Percentiles rank a stretch among this genome's conserved stretches.
These are phyloP conservation scores for Trypanosoma brucei DNA, from an alignment of 208 protist genomes.

Conservation along the genomic window DNA sequence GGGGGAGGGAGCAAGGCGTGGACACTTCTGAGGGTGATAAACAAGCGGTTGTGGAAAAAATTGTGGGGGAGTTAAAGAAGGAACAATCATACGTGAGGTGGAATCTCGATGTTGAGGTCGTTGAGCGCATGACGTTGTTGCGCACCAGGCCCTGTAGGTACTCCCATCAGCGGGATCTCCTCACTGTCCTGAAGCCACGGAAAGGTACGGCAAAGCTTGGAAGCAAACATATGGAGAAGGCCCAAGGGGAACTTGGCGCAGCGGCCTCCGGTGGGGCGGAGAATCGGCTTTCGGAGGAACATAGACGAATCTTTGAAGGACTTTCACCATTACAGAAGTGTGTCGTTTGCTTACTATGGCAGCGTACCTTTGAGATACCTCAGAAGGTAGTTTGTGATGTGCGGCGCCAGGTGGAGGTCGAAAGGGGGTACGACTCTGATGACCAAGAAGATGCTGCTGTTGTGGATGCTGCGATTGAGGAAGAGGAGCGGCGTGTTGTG, in stretches of 20 bases:
- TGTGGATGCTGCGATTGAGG: slow-evolving; percentile 29
- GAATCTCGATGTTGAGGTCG: slow-evolving; percentile 68
- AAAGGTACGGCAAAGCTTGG: slow-evolving; percentile 1
- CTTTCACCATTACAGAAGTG: slow-evolving; percentile 63
- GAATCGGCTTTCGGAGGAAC: slow-evolving; percentile 21
- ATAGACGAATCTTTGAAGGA: slow-evolving; percentile 36
- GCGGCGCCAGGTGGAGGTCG: slow-evolving; percentile 26
- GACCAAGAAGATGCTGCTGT: slow-evolving; percentile 22
- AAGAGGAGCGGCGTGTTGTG: slow-evolving; percentile 36
- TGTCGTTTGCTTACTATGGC: slow-evolving; percentile 69
- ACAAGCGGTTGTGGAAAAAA: slow-evolving; percentile 7
- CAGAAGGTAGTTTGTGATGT: slow-evolving; percentile 50
- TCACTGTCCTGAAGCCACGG: slow-evolving; percentile 28
- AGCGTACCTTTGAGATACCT: slow-evolving; percentile 33
- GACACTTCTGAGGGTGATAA: slow-evolving; percentile 3
- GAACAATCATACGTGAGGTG: slow-evolving; percentile 70
- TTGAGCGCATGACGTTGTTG: slow-evolving; percentile 46
- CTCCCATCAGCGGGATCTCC: slow-evolving; percentile 40
- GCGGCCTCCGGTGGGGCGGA: background rate
- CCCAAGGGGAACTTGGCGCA: slow-evolving; percentile 1
- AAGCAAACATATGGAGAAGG: background rate
- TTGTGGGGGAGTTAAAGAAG: slow-evolving; percentile 65
- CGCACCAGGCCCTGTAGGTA: slow-evolving; percentile 42
- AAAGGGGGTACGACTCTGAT: slow-evolving; percentile 6
- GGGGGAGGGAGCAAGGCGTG: background rate